Evolutionary conservation across 306 rosid genomes (phyloP), one percentile per base, ranked within the genome.

Genomic region (Corylus avellana): DNA sequence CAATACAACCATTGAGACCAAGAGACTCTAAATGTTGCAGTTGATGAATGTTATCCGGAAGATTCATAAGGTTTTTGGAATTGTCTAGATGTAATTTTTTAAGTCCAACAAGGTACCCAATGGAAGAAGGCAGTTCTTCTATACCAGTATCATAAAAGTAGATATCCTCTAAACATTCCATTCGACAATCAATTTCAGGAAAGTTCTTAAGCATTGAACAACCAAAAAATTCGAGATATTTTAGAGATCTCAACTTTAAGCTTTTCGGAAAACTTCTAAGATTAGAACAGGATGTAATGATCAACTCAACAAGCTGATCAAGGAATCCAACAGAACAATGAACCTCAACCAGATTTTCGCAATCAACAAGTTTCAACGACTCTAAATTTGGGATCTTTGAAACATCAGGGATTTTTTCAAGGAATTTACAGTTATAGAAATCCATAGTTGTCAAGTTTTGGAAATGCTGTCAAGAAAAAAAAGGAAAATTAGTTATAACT

Each of bases 291-390:
- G 14, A 20, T 8, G 11, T 0, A 2, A 78, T 27, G 35, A 54
- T 8, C 73, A 80, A 42, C 0, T 5, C 5, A 68, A 53, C 77
- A 67, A 84, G 77, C 35, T 80, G 77, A 39, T 14, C 29, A 18
- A 84, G 84, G 67, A 39, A 37, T 73, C 84, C 87, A 73, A 77
- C 64, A 16, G 87, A 84, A 57, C 58, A 71, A 84, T 80, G 74
- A 77, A 80, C 70, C 42, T 73, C 74, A 37, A 32, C 69, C 14
- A 84, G 67, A 63, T 80, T 80, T 54, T 5, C 35, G 42, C 87
- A 80, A 18, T 7, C 0, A 18, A 1, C 4, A 25, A 22, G 27
- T 14, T 12, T 29, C 58, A 84, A 46, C 39, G 37, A 14, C 32
- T 75, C 39, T 55, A 84, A 48, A 51, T 84, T 84, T 57, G 84